A percentile compares a stretch with the other conserved stretches of the same genome.
These are phyloP conservation scores for Trametes polyzona DNA, from an alignment of 1,284 basidiomycete genomes.

Conservation along the genomic window DNA sequence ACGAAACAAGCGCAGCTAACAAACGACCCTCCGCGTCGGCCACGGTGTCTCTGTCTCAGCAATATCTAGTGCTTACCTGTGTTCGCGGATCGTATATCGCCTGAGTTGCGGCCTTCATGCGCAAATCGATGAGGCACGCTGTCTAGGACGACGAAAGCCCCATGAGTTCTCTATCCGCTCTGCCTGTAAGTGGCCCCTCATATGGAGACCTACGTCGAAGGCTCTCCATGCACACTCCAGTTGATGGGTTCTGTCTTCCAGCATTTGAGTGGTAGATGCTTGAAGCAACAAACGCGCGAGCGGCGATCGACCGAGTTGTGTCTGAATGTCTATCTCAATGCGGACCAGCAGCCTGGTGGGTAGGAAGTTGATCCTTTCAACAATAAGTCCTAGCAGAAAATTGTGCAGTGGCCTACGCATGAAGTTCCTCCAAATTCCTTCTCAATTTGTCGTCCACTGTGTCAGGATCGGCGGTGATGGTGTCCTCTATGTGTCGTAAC, in stretches of 20 bases:
- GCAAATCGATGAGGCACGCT: conserved; percentile 10
- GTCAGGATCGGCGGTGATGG: conserved; percentile 3
- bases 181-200: too few species aligned
- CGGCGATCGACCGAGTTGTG: neutral
- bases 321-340: conserved; percentile 7
- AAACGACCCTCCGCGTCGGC: too few species aligned
- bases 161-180: too few species aligned
- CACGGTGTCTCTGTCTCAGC: neutral
- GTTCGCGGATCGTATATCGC: conserved; percentile 10
- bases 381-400: neutral
- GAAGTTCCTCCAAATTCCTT: conserved; percentile 1
- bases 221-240: conserved; percentile 12
- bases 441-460: conserved; percentile 3
- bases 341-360: neutral
- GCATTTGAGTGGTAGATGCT: conserved; percentile 5
- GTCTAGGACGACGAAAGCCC: neutral
- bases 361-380: neutral
- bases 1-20: conserved; percentile 17
- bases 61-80: neutral
- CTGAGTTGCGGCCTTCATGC: conserved; percentile 11
- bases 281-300: conserved; percentile 12
- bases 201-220: conserved; percentile 6
- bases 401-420: neutral
- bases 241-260: conserved; percentile 11
- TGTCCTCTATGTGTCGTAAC: conserved; percentile 8